Conservation (phyloP, 768 basidiomycete genomes). For the Pulveroboletus frians region DNA sequence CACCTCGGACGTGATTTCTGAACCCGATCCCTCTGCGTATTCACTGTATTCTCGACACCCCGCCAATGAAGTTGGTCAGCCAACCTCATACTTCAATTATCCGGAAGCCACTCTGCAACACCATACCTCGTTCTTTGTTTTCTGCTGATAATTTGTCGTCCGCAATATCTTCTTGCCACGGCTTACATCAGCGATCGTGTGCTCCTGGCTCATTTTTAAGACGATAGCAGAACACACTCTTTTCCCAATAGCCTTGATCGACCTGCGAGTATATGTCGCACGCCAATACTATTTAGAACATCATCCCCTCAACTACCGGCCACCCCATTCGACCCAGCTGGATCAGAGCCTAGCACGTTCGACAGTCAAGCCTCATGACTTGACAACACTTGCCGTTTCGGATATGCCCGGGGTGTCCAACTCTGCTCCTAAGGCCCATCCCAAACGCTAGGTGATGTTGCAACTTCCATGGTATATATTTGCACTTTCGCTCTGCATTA, state of each 20-base stretch:
- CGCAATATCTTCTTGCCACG: not conserved
- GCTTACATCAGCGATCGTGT: slow-evolving; percentile 14
- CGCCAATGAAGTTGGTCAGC: slow-evolving; percentile 4
- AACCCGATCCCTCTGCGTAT: slow-evolving; percentile 11
- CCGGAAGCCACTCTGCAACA: slow-evolving; percentile 8
- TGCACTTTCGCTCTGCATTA: slow-evolving; percentile 1
- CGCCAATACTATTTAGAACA: slow-evolving; percentile 11
- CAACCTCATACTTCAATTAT: slow-evolving; percentile 16
- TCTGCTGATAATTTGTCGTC: slow-evolving; percentile 5
- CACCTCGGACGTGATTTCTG: slow-evolving; percentile 5
- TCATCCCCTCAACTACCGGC: slow-evolving; percentile 26
- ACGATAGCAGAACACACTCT: slow-evolving; percentile 5
- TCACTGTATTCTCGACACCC: slow-evolving; percentile 14
- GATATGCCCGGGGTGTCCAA: slow-evolving; percentile 15
- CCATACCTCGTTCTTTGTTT: slow-evolving; percentile 10
- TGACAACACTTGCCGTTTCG: slow-evolving; percentile 8
- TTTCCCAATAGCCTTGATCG: slow-evolving; percentile 12
- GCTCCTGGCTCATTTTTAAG: slow-evolving; percentile 19
- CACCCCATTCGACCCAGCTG: slow-evolving; percentile 29
- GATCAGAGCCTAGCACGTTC: slow-evolving; percentile 5
- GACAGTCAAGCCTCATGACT: slow-evolving; percentile 5
- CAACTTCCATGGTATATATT: slow-evolving; percentile 21
- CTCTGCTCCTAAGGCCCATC: slow-evolving; percentile 2
- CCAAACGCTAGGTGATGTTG: not conserved
- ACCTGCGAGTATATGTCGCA: not conserved